A percentile compares a stretch with the other conserved stretches of the same genome.
These are phyloP conservation scores for Telfairia occidentalis DNA, from an alignment of 331 rosid species.

Conservation along the genomic window DNA sequence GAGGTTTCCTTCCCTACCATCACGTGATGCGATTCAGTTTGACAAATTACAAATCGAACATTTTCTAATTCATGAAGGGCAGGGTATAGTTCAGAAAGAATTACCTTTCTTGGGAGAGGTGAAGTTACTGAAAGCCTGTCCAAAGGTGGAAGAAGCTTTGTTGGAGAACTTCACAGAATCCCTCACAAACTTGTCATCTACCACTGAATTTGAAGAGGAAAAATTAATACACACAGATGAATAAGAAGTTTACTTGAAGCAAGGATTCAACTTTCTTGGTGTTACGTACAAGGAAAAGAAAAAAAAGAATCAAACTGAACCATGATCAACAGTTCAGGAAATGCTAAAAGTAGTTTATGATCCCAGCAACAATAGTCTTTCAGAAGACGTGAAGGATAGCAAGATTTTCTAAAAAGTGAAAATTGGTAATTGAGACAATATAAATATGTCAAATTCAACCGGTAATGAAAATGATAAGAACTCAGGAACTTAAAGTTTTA, in stretches of 20 bases:
- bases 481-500: neutral
- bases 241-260: neutral
- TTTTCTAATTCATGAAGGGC: neutral
- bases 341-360: neutral
- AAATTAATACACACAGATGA: neutral
- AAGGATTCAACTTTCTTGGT: neutral
- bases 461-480: neutral
- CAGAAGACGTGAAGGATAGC: neutral
- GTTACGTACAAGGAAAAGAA: neutral
- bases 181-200: slow-evolving; percentile 67
- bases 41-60: no score
- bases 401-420: no score
- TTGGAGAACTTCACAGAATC: slow-evolving; percentile 72
- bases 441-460: no score
- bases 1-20: slow-evolving; percentile 52
- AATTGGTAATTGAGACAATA: neutral
- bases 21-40: neutral
- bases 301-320: neutral
- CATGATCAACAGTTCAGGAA: neutral
- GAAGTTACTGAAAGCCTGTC: slow-evolving; percentile 67
- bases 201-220: slow-evolving; percentile 40
- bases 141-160: slow-evolving; percentile 63
- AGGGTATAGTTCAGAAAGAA: neutral
- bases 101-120: slow-evolving; percentile 55
- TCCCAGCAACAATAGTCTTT: neutral